Percentiles rank a stretch among this genome's conserved stretches.
Evolutionary conservation across 2,329 filamentous ascomycete species (phyloP).

Genomic region (Xylariaceae sp.): DNA sequence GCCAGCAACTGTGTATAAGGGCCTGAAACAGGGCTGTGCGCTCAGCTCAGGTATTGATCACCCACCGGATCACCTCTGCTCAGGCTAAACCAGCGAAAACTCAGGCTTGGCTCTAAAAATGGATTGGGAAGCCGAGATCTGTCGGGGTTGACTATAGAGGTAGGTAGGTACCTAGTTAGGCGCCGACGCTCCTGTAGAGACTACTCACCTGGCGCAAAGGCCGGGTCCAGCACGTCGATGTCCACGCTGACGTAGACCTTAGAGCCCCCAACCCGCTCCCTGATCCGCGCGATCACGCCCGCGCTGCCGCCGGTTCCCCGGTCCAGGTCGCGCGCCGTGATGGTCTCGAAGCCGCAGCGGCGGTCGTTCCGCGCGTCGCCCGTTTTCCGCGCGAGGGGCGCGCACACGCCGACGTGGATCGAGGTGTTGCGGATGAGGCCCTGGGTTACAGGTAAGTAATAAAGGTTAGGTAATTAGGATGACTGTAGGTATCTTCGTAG

Average conservation of each 20-base stretch:
- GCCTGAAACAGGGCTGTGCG: too few relatives aligned
- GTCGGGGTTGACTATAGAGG: too few relatives aligned
- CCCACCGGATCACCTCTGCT: too few relatives aligned
- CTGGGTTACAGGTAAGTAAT: slow-evolving; percentile 18
- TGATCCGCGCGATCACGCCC: slow-evolving; percentile 66
- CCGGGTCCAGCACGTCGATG: slow-evolving; percentile 80
- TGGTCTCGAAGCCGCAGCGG: slow-evolving; percentile 60
- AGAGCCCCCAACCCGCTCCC: slow-evolving; percentile 54
- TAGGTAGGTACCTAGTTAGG: too few relatives aligned
- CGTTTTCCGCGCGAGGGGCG: slow-evolving; percentile 51
- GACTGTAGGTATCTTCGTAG: slow-evolving; percentile 44
- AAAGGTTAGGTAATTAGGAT: too few relatives aligned
- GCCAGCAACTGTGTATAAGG: too few relatives aligned
- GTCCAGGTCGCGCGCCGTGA: slow-evolving; percentile 70
- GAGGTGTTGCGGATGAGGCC: slow-evolving; percentile 60
- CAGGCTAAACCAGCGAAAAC: too few relatives aligned
- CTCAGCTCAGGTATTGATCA: too few relatives aligned
- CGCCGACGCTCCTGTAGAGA: too few relatives aligned
- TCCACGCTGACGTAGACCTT: slow-evolving; percentile 74
- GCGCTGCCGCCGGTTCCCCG: slow-evolving; percentile 65
- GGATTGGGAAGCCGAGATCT: too few relatives aligned
- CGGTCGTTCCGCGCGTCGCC: slow-evolving; percentile 58
- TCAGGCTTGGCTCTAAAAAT: too few relatives aligned
- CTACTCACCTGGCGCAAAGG: slow-evolving; percentile 59
- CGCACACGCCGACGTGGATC: slow-evolving; percentile 64